Base-by-base conservation (phyloP, 225 moss, liverwort and hornwort genomes). In the Polytrichum commune region DNA sequence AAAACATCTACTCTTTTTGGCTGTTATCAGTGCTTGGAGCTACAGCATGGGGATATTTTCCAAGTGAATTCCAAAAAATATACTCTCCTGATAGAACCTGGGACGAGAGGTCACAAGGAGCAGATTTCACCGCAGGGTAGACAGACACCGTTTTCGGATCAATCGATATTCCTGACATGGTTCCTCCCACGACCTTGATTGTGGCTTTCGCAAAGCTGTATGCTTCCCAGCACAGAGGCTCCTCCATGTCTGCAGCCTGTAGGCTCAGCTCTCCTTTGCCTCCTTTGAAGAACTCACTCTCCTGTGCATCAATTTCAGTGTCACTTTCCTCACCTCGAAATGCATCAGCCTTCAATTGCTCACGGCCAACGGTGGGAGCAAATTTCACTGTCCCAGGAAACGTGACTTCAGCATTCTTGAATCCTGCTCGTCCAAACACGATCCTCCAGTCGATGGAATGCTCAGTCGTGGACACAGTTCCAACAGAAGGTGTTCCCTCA, bases 221-320 rank as follows among this genome's bases (percentile, higher is more conserved):
- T n/a, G 95, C 98, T 69, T 91, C 95, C 98, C 98, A 98, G 76
- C 95, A 95, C 63, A 98, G 76, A 13, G 98, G 93, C 57, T 95
- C 93, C 82, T 98, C 95, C 95, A 91, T 90, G 53, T 87, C 87
- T 23, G 91, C 98, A 55, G 95, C 83, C 70, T 66, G 38, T 1
- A 79, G 86, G 62, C 83, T 71, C 27, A 81, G 70, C 67, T 87
- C 92, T 25, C 93, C 91, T 65, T 74, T 84, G 61, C 86, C 91
- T 55, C 92, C 94, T 69, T 98, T 88, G 77, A 83, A 98, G 60
- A 79, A 79, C 46, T 89, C 92, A 19, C 82, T 91, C 76, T 82
- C 85, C 76, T 85, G 84, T 3, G 77, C 63, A 27, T 89, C 86
- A 4, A 32, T 65, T 62, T 89, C 90, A 18, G 72, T 84, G 29